A percentile compares a stretch with the other conserved stretches of the same genome.
Conservation (phyloP, 257 asterid species). For the Petunia secreta region DNA sequence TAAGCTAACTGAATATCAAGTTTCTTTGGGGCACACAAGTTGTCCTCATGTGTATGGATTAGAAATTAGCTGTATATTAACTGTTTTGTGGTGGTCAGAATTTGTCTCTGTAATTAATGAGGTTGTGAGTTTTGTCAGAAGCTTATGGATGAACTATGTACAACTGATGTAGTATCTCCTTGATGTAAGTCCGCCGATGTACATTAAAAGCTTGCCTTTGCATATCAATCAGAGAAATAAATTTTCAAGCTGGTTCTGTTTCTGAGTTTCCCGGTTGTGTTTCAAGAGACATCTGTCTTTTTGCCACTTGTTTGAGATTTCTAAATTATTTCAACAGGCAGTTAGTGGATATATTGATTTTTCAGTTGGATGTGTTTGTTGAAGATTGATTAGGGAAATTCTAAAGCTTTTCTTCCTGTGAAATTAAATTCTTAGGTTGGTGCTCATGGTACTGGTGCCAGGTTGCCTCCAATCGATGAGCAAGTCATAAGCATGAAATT, state of each 20-base stretch:
- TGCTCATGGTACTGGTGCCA: constrained; percentile 98
- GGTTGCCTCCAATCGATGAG: constrained; percentile 93
- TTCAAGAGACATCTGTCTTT: constrained; percentile 11
- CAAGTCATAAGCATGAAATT: constrained; percentile 95
- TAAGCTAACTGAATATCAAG: not conserved
- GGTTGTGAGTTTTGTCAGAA: not conserved
- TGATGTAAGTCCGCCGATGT: not conserved
- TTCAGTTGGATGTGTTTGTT: not conserved
- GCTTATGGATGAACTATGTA: not conserved
- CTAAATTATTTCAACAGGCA: not conserved
- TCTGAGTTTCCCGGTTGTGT: not conserved
- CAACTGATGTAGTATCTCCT: not conserved
- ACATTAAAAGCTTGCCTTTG: not conserved
- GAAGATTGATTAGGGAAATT: constrained; percentile 6
- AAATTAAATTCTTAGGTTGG: constrained; percentile 66
- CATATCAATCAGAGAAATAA: not conserved
- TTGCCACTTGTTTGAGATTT: constrained; percentile 18
- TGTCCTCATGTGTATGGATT: not conserved
- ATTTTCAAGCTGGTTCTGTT: not conserved
- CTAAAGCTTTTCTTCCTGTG: constrained; percentile 23
- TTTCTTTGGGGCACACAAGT: not conserved
- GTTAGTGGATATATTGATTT: not conserved
- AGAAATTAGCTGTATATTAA: not conserved
- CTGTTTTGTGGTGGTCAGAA: constrained; percentile 8
- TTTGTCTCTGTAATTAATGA: not conserved